Base-by-base conservation (phyloP, 2,329 filamentous ascomycete species). In the Paecilomyces dactylethromorphus region DNA sequence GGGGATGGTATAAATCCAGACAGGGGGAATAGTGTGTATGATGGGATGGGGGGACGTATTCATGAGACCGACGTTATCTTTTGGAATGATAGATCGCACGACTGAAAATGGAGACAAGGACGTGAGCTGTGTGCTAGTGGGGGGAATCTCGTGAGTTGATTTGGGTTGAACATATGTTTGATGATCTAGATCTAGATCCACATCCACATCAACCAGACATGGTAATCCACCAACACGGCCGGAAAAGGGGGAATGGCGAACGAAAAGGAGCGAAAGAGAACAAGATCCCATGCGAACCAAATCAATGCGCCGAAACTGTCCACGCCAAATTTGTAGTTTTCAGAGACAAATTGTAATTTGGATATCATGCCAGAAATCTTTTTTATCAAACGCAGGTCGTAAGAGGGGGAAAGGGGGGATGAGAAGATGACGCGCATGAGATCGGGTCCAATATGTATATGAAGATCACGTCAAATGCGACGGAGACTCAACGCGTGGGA, bases 281-380 rank as follows among this genome's bases (percentile, higher is more conserved):
- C 53, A 60, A 59, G 60, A 56, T 55, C 53, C 53, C 26, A 58
- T 55, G 53, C 45, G 60, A 59, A 59, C 64, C 64, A 66, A 61
- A 56, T 56, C 52, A 66, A 68, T 18, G 15, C 69, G 68, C 70
- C 70, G 53, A 55, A 29, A 68, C 66, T 65, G 70, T 67, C 68
- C 67, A 69, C 66, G 65, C 67, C 68, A 64, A 65, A 62, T 62
- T 60, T 64, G 65, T 58, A 64, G 61, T 64, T 62, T 58, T 58
- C 53, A 58, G 60, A 58, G 59, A 64, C 58, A 62, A 62, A 58
- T 62, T 61, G 58, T 60, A 59, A 56, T 53, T 61, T 62, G 66
- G 66, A 68, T 67, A 68, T 68, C 66, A 68, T 61, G 59, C 61
- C 58, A 61, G 56, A 59, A 53, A 58, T 53, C 58, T 55, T 59